A percentile compares a stretch with the other conserved stretches of the same genome.
Evolutionary conservation across 2,329 filamentous ascomycete genomes (phyloP).

Genomic region (Tothia fuscella): DNA sequence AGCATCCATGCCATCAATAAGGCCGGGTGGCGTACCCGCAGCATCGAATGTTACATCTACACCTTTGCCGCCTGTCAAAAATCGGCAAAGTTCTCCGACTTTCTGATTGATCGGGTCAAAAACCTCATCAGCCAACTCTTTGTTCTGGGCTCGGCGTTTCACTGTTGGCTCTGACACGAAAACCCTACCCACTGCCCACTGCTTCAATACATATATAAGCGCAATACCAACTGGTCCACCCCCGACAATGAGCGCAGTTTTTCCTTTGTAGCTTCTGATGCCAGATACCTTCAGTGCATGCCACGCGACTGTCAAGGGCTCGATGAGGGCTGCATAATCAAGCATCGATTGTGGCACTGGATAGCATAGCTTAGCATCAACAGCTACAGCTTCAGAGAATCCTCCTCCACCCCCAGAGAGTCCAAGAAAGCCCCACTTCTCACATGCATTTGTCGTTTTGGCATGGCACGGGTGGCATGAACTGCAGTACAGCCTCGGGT

Average conservation of each 20-base stretch:
- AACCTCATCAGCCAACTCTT: conserved; percentile 17
- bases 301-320: conserved; percentile 22
- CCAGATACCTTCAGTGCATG: conserved; percentile 16
- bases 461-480: conserved; percentile 16
- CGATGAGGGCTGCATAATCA: conserved; percentile 18
- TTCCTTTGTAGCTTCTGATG: conserved; percentile 11
- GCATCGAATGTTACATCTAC: conserved; percentile 25
- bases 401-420: conserved; percentile 18
- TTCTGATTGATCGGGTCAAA: conserved; percentile 19
- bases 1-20: conserved; percentile 22
- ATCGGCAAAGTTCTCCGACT: conserved; percentile 19
- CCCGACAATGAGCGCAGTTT: conserved; percentile 18
- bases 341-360: conserved; percentile 17
- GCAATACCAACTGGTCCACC: conserved; percentile 21
- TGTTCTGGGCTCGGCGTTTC: conserved; percentile 16
- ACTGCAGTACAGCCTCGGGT: conserved; percentile 20
- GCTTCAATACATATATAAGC: conserved; percentile 21
- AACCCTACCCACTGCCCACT: conserved; percentile 18
- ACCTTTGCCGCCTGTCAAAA: conserved; percentile 20
- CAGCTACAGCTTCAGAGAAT: conserved; percentile 17
- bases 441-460: conserved; percentile 17
- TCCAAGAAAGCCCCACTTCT: conserved; percentile 18
- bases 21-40: conserved; percentile 21
- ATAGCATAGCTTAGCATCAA: conserved; percentile 18
- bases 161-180: conserved; percentile 19